These are phyloP conservation scores for Phytophthora pseudosyringae DNA, from an alignment of 352 stramenopile species.

Conservation along the genomic window DNA sequence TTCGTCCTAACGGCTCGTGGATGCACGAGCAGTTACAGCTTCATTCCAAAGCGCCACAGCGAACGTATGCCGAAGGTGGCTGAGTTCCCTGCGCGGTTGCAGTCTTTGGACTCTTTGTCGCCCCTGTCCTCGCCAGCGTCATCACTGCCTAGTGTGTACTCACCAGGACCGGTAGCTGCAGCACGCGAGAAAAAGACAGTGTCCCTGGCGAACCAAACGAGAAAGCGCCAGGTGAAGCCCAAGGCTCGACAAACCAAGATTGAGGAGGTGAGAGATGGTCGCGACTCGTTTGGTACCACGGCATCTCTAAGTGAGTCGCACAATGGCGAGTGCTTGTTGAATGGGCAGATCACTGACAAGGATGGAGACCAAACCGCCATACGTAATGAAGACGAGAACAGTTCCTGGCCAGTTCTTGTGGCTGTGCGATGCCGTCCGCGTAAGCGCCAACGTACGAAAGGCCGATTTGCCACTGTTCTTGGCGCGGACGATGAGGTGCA, in stretches of 20 bases:
- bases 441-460: slow-evolving; percentile 23
- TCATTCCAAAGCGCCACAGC: neutral
- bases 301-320: neutral
- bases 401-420: slow-evolving; percentile 50
- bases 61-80: slow-evolving; percentile 10
- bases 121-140: slow-evolving; percentile 18
- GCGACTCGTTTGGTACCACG: neutral
- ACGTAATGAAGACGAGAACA: slow-evolving; percentile 7
- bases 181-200: neutral
- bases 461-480: slow-evolving; percentile 5
- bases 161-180: neutral
- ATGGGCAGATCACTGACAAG: neutral
- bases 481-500: slow-evolving; percentile 14
- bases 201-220: neutral
- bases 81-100: slow-evolving; percentile 10
- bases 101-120: slow-evolving; percentile 8
- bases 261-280: slow-evolving; percentile 1
- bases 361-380: neutral
- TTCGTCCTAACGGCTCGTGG: neutral
- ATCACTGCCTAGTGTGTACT: slow-evolving; percentile 27
- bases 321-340: neutral
- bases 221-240: slow-evolving; percentile 2
- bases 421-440: slow-evolving; percentile 62
- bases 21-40: slow-evolving; percentile 6
- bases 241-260: neutral